Evolutionary conservation across 805 yeast genomes (phyloP), one percentile per base, ranked within the genome.

Genomic region (Komagataella pseudopastoris): DNA sequence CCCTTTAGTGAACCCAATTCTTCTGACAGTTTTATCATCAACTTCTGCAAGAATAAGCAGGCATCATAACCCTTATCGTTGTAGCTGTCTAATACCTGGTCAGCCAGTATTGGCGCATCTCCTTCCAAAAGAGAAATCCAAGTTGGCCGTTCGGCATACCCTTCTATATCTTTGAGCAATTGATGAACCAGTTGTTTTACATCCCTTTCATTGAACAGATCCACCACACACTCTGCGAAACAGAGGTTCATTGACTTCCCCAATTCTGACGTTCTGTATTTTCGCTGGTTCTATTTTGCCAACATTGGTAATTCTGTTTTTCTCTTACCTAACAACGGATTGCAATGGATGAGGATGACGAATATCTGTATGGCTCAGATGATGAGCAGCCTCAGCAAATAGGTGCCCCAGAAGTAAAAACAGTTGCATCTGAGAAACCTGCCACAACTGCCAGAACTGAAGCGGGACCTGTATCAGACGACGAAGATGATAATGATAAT

Each of bases 291-390:
- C 39, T 30, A 30, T 30, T 30, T 30, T 30, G 14, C 39, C 39
- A 20, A 20, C 20, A 30, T 30, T 14, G 5, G 39, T 30, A 30
- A 30, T 30, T 30, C 39, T 30, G 39, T 30, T 30, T 30, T 30
- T 30, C n/a, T 30, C 39, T 8, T 30, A 30, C 14, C 39, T 10
- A 30, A 30, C 39, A 30, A 30, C 39, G 5, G 39, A 30, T 22
- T 39, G 48, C 47, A 36, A 63, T 63, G 65, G 87, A 82, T 53
- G 87, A 82, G 55, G 88, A 81, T 52, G 86, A 83, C 60, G 87
- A 82, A 18, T 83, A 76, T 60, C 72, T 81, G 53, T 81, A 81
- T 59, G 85, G 85, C 12, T 72, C 79, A 5, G 83, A 71, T 47
- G 75, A 70, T 24, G 63, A 58, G 10, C 65, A 64, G 39, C 53